Evolutionary conservation across 345 rosid species (phyloP), one percentile per base, ranked within the genome.

Genomic region (Citrus mangshanensis): DNA sequence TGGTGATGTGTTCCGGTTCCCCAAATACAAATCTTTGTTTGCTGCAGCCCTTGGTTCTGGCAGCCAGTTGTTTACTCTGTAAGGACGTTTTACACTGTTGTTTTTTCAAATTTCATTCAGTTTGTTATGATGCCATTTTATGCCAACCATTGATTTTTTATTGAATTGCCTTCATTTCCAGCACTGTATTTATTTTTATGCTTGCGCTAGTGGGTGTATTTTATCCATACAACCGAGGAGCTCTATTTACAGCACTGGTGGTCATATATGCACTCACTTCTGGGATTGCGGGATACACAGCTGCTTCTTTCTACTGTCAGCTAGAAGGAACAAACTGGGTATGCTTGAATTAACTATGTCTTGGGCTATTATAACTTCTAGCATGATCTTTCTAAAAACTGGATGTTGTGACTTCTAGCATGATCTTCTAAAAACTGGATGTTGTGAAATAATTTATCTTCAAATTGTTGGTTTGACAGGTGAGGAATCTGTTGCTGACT

Each of bases 321-420:
- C 98, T 94, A 76, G 98, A 94, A 88, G 97, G 98, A 84, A 85
- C 77, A 49, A 94, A 89, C 78, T 94, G 98, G 98, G 98, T 94
- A 86, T 78, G 84, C 32, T 5, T 62, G 24, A 55, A 46, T 73
- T 24, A 22, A 18, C 27, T 73, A 61, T 46, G 10, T 51, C 37
- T 75, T 51, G n/a, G 19, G 8, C 6, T 28, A 38, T 40, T 34
- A 14, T 62, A 30, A 13, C 56, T 28, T 42, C 32, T 34, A 14
- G 32, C 28, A 5, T 67, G 61, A 51, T 54, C 34, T 37, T 77
- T 67, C 38, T 18, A 28, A 30, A 22, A 70, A 61, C 38, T 55
- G 40, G 54, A 54, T 66, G 13, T 21, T 21, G 0, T n/a, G 51
- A 61, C n/a, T n/a, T n/a, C n/a, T n/a, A n/a, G 40, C 28, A 27